Percentiles rank a stretch among this genome's conserved stretches.
Conservation (phyloP, 2,329 filamentous ascomycete species). For the Bipolaris gigantea region DNA sequence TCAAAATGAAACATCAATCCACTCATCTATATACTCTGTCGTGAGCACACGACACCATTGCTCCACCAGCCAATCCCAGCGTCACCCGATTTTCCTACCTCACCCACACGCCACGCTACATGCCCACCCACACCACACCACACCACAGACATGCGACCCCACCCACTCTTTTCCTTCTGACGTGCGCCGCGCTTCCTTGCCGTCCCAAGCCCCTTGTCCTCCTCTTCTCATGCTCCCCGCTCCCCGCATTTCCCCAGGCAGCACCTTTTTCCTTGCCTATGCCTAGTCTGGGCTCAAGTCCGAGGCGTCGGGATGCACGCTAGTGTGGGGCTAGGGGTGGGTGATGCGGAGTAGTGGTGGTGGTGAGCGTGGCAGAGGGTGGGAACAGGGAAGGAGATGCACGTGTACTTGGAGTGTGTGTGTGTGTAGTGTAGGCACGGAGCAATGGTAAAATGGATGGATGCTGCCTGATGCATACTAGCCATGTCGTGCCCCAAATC, state of each 20-base stretch:
- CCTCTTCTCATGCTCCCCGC: too few species aligned
- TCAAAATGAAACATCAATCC: too few species aligned
- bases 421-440: too few species aligned
- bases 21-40: too few species aligned
- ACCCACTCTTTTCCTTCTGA: not conserved
- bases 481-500: too few species aligned
- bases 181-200: not conserved
- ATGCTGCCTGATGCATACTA: too few species aligned
- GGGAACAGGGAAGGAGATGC: not conserved
- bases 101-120: not conserved
- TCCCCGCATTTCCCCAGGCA: too few species aligned
- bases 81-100: not conserved
- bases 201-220: not conserved
- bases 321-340: too few species aligned
- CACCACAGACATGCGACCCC: not conserved
- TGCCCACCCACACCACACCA: not conserved
- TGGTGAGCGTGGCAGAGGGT: not conserved
- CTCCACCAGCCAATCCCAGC: too few species aligned
- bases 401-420: not conserved
- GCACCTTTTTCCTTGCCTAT: too few species aligned
- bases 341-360: not conserved
- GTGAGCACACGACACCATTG: too few species aligned
- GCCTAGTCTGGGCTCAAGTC: slow-evolving; percentile 13
- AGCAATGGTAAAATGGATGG: too few species aligned
- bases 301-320: not conserved